These are phyloP conservation scores for Ceratobasidium theobromae DNA, from an alignment of 1,284 basidiomycete genomes.

Conservation along the genomic window DNA sequence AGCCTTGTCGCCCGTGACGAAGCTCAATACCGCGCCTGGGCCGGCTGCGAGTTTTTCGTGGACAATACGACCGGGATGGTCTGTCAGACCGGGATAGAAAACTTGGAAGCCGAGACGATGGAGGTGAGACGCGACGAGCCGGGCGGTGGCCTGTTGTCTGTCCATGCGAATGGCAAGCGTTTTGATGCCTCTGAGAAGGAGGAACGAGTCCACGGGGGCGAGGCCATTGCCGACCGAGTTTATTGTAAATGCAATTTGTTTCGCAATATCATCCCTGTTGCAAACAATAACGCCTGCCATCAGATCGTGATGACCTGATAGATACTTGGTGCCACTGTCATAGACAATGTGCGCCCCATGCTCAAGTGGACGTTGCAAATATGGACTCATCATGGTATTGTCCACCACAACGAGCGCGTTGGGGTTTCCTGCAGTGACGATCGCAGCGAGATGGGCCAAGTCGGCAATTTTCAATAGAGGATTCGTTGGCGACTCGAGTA, in stretches of 20 bases:
- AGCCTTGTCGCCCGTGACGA: slow-evolving; percentile 89
- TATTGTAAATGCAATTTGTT: slow-evolving; percentile 89
- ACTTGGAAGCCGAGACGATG: slow-evolving; percentile 87
- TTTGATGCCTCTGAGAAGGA: slow-evolving; percentile 94
- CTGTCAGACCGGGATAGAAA: slow-evolving; percentile 88
- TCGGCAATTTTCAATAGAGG: slow-evolving; percentile 96
- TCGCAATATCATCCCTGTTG: slow-evolving; percentile 86
- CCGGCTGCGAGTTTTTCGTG: slow-evolving; percentile 89
- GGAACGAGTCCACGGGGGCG: slow-evolving; percentile 93
- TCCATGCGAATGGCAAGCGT: slow-evolving; percentile 97
- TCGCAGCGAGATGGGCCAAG: slow-evolving; percentile 74
- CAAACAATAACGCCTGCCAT: slow-evolving; percentile 97
- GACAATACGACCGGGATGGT: slow-evolving; percentile 82
- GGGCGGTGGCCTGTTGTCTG: slow-evolving; percentile 83
- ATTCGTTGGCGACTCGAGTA: slow-evolving; percentile 97
- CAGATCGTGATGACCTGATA: slow-evolving; percentile 97
- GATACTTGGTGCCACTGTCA: slow-evolving; percentile 97
- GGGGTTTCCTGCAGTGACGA: slow-evolving; percentile 80
- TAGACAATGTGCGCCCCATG: slow-evolving; percentile 97
- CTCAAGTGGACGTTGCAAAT: slow-evolving; percentile 93
- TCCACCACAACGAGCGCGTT: slow-evolving; percentile 90
- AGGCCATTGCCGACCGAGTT: slow-evolving; percentile 98
- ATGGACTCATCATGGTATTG: slow-evolving; percentile 99
- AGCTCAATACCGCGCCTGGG: slow-evolving; percentile 91
- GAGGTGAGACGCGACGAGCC: slow-evolving; percentile 86